Base-by-base conservation (phyloP, 108 stramenopile species). In the Cylindrotheca fusiformis region DNA sequence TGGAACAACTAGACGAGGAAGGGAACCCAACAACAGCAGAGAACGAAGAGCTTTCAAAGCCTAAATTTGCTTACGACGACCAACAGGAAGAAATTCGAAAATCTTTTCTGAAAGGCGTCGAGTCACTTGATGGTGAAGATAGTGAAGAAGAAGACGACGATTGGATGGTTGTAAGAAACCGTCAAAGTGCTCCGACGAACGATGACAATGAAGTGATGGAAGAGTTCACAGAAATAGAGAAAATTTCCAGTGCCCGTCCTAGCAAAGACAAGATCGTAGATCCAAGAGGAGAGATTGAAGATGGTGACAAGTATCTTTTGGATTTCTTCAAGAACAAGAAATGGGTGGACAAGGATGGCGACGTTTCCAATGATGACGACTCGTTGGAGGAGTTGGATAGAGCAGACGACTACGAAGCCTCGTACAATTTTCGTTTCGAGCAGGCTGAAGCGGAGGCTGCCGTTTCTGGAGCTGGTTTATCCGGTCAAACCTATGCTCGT, bases 381-480 rank as follows among this genome's bases (percentile, higher is more conserved):
- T 86, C 85, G 48, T 76, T 91, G 30, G 84, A 93, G 48, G 91
- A 87, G 48, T 56, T 97, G 30, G 97, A 99, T 24, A 66, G 70
- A n/a, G 87, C 84, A 48, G 99, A 99, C 63, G 94, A 81, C 20
- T 99, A 95, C 76, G 99, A 99, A 84, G 82, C 88, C 58, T 88
- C 96, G 65, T 99, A 97, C 87, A 99, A 99, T 65, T 99, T 99
- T 67, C 90, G 99, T 21, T 98, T 98, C 72, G 99, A 99, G 77
- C 94, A 99, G 80, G 93, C 89, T 20, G 60, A 69, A 6, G 73
- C 84, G 12, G 68, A 80, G 32, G 57, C 61, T 30, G 67, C 57
- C 20, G 18, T 46, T 8, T 85, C 84, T 32, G 89, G 89, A 20
- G 87, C 87, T 14, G 55, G 68, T 5, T 70, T 84, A 28, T 83